These are phyloP conservation scores for Metschnikowia lunata DNA, from an alignment of 805 yeast genomes.

Conservation along the genomic window DNA sequence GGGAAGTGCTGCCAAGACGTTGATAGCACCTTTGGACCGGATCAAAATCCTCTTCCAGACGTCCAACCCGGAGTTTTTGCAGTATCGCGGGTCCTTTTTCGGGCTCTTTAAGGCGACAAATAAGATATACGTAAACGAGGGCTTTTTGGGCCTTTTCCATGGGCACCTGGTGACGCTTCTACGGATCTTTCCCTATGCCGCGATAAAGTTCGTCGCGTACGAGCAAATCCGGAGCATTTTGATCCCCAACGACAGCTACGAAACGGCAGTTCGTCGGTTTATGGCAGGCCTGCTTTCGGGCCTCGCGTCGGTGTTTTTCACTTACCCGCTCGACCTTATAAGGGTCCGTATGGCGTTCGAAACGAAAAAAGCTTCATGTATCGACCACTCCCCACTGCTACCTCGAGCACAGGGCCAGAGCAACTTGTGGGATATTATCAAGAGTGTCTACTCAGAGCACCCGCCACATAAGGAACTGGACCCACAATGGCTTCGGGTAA, in stretches of 20 bases:
- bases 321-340: slow-evolving; percentile 88
- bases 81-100: slow-evolving; percentile 71
- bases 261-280: slow-evolving; percentile 76
- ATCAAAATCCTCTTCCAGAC: slow-evolving; percentile 95
- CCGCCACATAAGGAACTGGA: slow-evolving; percentile 34
- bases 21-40: slow-evolving; percentile 92
- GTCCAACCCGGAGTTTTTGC: slow-evolving; percentile 79
- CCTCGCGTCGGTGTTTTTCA: slow-evolving; percentile 75
- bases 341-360: slow-evolving; percentile 91
- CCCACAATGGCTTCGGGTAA: slow-evolving; percentile 34
- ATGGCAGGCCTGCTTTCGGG: slow-evolving; percentile 91
- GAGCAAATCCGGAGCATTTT: slow-evolving; percentile 81
- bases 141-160: slow-evolving; percentile 77
- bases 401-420: slow-evolving; percentile 18
- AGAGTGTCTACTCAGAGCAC: slow-evolving; percentile 29
- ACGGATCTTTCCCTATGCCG: slow-evolving; percentile 94
- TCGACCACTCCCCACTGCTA: slow-evolving; percentile 21
- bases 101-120: slow-evolving; percentile 75
- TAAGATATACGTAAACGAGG: slow-evolving; percentile 64
- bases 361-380: slow-evolving; percentile 37
- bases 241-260: slow-evolving; percentile 71
- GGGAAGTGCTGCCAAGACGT: slow-evolving; percentile 92
- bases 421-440: slow-evolving; percentile 29
- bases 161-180: slow-evolving; percentile 93
- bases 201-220: slow-evolving; percentile 92